These are phyloP conservation scores for Cladosporium sp. DNA, from an alignment of 2,329 filamentous ascomycete genomes.

Conservation along the genomic window DNA sequence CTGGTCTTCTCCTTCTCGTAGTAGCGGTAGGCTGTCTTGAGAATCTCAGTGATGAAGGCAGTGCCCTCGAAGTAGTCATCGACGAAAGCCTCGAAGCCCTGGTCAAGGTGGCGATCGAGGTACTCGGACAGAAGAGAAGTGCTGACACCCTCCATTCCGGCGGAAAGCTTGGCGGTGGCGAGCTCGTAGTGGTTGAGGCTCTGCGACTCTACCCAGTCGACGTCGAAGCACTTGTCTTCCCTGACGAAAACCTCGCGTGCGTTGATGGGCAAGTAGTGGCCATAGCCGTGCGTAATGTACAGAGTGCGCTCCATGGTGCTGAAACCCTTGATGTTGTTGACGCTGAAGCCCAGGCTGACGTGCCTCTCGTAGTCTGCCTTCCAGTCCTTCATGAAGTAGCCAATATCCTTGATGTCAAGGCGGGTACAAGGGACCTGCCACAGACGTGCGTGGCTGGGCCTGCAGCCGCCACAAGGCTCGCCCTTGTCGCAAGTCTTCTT, in stretches of 20 bases:
- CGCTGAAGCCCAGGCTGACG: conserved; percentile 77
- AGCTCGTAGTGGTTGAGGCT: conserved; percentile 78
- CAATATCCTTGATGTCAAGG: conserved; percentile 98
- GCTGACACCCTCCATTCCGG: conserved; percentile 83
- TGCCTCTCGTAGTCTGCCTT: conserved; percentile 94
- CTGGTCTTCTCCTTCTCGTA: conserved; percentile 83
- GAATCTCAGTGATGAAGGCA: conserved; percentile 88
- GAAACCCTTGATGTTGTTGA: conserved; percentile 90
- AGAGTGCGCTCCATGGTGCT: conserved; percentile 59
- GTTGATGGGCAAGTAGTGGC: conserved; percentile 85
- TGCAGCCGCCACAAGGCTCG: conserved; percentile 90
- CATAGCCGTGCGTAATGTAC: conserved; percentile 95
- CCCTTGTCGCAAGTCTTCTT: conserved; percentile 99
- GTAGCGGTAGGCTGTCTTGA: conserved; percentile 93
- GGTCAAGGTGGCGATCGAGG: conserved; percentile 89
- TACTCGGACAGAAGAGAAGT: conserved; percentile 80
- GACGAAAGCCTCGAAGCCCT: conserved; percentile 86
- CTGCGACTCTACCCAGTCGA: conserved; percentile 89
- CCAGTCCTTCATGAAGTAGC: conserved; percentile 99
- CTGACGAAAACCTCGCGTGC: conserved; percentile 90
- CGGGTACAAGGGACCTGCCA: conserved; percentile 98
- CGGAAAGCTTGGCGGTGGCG: conserved; percentile 81
- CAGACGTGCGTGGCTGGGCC: conserved; percentile 88
- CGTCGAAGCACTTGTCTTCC: conserved; percentile 85
- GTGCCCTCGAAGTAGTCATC: conserved; percentile 96